These are phyloP conservation scores for Solanum arcanum DNA, from an alignment of 257 asterid species.

Conservation along the genomic window DNA sequence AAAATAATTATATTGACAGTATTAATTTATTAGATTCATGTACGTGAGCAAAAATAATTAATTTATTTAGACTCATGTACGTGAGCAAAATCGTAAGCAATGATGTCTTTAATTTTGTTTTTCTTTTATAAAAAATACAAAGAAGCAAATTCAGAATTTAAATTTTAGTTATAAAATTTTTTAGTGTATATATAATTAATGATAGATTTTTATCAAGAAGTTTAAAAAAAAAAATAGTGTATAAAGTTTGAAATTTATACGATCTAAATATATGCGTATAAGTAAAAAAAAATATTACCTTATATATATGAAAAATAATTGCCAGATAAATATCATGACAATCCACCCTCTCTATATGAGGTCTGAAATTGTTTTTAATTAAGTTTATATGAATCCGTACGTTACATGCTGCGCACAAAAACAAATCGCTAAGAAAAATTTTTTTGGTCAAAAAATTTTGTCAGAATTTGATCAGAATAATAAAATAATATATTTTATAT, in stretches of 20 bases:
- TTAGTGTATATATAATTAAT: too few relatives aligned
- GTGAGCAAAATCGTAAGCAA: neutral
- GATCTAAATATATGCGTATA: too few relatives aligned
- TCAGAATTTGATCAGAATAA: too few relatives aligned
- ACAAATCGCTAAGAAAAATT: neutral
- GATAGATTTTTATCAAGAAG: too few relatives aligned
- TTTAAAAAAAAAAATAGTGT: accelerated
- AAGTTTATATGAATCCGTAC: neutral
- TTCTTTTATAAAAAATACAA: neutral
- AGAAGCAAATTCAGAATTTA: too few relatives aligned
- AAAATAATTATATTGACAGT: neutral
- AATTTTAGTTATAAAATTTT: too few relatives aligned
- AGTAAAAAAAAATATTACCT: too few relatives aligned
- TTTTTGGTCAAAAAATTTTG: neutral
- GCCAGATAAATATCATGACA: neutral
- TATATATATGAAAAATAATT: too few relatives aligned
- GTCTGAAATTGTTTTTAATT: neutral
- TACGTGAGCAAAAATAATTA: neutral
- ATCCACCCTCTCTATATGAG: neutral
- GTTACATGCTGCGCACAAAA: neutral
- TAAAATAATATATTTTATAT: too few relatives aligned
- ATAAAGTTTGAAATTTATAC: too few relatives aligned
- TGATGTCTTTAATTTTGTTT: neutral
- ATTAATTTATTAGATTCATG: neutral
- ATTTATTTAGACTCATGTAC: neutral